These are phyloP conservation scores for Coemansia sp. DNA, from an alignment of 192 early-diverging fungal genomes.

Conservation along the genomic window DNA sequence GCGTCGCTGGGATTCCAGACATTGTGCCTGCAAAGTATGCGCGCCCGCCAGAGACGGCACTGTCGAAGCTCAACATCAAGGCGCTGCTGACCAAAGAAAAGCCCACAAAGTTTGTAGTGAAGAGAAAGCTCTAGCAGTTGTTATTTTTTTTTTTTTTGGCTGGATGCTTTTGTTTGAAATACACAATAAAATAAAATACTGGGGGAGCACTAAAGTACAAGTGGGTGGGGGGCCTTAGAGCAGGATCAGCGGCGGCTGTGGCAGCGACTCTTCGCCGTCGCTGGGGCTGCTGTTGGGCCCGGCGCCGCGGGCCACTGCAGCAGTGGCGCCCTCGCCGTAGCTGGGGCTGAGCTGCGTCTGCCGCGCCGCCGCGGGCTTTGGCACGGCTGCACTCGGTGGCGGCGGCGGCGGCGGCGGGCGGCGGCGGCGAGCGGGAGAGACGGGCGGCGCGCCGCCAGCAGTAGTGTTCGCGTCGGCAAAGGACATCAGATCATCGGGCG, in stretches of 20 bases:
- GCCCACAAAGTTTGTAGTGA: slow-evolving; percentile 2
- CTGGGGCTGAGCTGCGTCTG: background rate
- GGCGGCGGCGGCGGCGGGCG: slow-evolving; percentile 36
- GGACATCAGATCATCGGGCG: slow-evolving; percentile 9
- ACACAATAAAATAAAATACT: background rate
- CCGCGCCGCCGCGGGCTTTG: background rate
- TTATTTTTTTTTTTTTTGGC: background rate
- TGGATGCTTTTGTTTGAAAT: no score
- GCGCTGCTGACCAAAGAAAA: slow-evolving; percentile 13
- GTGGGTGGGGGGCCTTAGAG: slow-evolving; percentile 4
- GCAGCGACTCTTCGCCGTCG: background rate
- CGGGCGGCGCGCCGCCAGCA: background rate
- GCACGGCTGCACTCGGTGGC: slow-evolving; percentile 3
- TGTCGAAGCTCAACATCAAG: slow-evolving; percentile 11
- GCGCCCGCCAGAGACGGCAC: slow-evolving; percentile 3
- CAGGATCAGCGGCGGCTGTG: slow-evolving; percentile 3
- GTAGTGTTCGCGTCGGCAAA: background rate
- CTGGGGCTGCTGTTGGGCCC: background rate
- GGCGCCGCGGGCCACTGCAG: no score
- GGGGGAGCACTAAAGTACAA: no score
- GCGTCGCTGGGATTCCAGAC: slow-evolving; percentile 57
- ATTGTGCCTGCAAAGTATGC: slow-evolving; percentile 25
- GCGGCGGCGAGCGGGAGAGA: slow-evolving; percentile 7
- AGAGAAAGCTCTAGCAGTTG: slow-evolving; percentile 1
- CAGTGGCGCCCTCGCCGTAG: no score